A percentile compares a stretch with the other conserved stretches of the same genome.
phyloP scores from a whole-genome alignment of 306 rosid genomes.

The Hippophae gyantsensis region DNA sequence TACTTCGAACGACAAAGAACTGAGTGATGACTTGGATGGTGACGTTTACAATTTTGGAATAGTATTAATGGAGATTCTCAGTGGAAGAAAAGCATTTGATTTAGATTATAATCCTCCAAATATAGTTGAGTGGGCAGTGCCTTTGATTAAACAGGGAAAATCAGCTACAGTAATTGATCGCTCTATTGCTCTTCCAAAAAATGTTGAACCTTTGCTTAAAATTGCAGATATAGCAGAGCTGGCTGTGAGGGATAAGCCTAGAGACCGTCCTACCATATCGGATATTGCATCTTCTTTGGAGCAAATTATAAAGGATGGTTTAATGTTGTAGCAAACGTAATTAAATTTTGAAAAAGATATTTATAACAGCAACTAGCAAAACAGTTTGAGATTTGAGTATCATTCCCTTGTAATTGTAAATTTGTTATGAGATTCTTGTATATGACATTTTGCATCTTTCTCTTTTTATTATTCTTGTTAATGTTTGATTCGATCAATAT shows the following conservation, averaged over 20 bases:
- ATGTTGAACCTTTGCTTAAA: slow-evolving; percentile 78
- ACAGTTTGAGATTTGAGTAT: slow-evolving; percentile 7
- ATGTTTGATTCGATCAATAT: too few relatives aligned
- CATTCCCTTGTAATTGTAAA: slow-evolving; percentile 39
- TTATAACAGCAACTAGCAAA: slow-evolving; percentile 9
- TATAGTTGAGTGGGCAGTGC: slow-evolving; percentile 79
- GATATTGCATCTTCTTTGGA: slow-evolving; percentile 73
- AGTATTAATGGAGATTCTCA: slow-evolving; percentile 69
- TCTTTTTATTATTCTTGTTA: slow-evolving; percentile 17
- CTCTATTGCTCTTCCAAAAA: slow-evolving; percentile 52
- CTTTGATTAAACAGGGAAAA: slow-evolving; percentile 63
- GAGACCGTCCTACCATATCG: slow-evolving; percentile 54
- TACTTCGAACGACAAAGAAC: slow-evolving; percentile 45
- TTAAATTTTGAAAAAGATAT: slow-evolving; percentile 3
- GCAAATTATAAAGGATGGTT: slow-evolving; percentile 73
- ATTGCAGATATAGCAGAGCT: slow-evolving; percentile 71
- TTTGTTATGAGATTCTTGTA: slow-evolving; percentile 41
- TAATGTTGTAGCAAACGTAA: slow-evolving; percentile 30
- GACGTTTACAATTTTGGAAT: slow-evolving; percentile 72
- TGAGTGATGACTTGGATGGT: slow-evolving; percentile 30
- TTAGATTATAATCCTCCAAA: slow-evolving; percentile 52
- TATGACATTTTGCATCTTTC: slow-evolving; percentile 18
- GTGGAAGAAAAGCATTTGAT: slow-evolving; percentile 81
- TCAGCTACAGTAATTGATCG: slow-evolving; percentile 64
- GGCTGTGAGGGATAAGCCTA: slow-evolving; percentile 46